These are phyloP conservation scores for Gossypium thurberi DNA, from an alignment of 345 rosid species.

Conservation along the genomic window DNA sequence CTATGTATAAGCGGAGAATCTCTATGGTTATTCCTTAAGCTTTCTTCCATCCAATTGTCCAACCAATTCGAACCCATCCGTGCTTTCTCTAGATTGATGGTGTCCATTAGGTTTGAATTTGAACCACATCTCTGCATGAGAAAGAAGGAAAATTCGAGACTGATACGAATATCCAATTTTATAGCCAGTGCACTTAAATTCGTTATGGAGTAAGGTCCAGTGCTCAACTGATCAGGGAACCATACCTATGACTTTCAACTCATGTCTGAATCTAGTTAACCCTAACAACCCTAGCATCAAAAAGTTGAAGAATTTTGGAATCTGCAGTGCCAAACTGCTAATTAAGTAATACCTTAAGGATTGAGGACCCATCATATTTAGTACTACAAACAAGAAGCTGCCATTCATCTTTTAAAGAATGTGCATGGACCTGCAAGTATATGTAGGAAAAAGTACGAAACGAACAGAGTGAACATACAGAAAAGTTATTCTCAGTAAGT, in stretches of 20 bases:
- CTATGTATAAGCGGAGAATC: slow-evolving; percentile 23
- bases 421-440: slow-evolving; percentile 24
- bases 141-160: slow-evolving; percentile 3
- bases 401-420: slow-evolving; percentile 21
- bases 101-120: slow-evolving; percentile 37
- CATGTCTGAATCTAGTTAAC: not conserved
- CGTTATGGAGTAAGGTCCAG: not conserved
- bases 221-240: not conserved
- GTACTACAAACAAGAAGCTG: slow-evolving; percentile 19
- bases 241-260: not conserved
- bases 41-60: slow-evolving; percentile 80
- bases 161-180: not conserved
- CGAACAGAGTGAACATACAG: not conserved
- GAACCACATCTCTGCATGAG: slow-evolving; percentile 49
- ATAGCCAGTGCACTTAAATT: not conserved
- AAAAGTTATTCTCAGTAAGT: not conserved
- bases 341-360: slow-evolving; percentile 28
- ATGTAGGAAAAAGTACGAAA: slow-evolving; percentile 7
- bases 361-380: slow-evolving; percentile 35
- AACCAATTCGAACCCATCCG: slow-evolving; percentile 53
- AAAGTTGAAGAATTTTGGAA: not conserved
- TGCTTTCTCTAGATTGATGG: slow-evolving; percentile 27
- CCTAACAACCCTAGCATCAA: slow-evolving; percentile 3
- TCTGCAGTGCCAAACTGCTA: not conserved
- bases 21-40: slow-evolving; percentile 30